Evolutionary conservation across 441 rosid species (phyloP).

Genomic region (Syzygium syzygioides): DNA sequence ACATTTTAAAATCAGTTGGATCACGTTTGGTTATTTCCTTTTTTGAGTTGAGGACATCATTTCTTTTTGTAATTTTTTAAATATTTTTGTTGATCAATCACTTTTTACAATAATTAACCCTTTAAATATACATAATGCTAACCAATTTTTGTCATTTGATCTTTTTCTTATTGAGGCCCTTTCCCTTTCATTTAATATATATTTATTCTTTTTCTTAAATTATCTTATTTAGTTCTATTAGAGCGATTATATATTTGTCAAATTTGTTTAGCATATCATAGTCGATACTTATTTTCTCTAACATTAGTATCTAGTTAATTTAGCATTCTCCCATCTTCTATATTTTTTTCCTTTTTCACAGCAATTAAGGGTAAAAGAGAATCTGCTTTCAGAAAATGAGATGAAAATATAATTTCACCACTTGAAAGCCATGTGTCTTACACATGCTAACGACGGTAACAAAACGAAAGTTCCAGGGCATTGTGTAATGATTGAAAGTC

Average conservation of each 20-base stretch:
- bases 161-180: not conserved
- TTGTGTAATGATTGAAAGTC: not conserved
- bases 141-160: not conserved
- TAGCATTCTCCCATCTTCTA: not conserved
- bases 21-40: not conserved
- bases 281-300: not conserved
- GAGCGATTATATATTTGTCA: not conserved
- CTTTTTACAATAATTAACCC: not conserved
- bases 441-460: not conserved
- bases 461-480: not conserved
- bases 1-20: not conserved
- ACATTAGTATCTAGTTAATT: not conserved
- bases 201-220: not conserved
- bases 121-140: not conserved
- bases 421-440: not conserved
- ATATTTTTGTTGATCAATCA: not conserved
- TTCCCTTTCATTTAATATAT: not conserved
- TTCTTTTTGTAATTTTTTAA: not conserved
- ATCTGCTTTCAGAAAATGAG: not conserved
- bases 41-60: not conserved
- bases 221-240: not conserved
- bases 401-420: not conserved
- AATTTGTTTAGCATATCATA: not conserved
- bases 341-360: not conserved
- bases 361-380: not conserved